Conservation (phyloP, 2,329 filamentous ascomycete species). For the Penicillium sp. region DNA sequence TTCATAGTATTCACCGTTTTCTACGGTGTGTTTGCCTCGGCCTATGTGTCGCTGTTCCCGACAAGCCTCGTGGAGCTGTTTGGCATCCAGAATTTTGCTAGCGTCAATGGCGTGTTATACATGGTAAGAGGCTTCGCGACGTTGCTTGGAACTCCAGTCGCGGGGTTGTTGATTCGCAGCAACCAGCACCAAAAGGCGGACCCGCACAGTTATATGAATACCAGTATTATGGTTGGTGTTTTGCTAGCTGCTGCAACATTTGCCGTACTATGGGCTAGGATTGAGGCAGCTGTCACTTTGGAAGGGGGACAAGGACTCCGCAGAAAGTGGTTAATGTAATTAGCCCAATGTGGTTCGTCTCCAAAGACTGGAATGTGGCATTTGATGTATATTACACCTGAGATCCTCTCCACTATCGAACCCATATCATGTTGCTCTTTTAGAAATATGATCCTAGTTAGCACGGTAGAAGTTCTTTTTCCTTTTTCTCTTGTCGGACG, state of each 20-base stretch:
- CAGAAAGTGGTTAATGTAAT: conserved; percentile 18
- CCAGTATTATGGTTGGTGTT: conserved; percentile 23
- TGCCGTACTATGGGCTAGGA: conserved; percentile 24
- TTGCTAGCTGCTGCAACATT: conserved; percentile 22
- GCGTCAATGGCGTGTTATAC: conserved; percentile 39
- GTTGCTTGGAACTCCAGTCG: conserved; percentile 36
- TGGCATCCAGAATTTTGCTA: conserved; percentile 36
- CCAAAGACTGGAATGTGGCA: too few relatives aligned
- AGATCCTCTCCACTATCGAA: background rate
- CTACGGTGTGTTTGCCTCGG: conserved; percentile 37
- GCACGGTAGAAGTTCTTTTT: too few relatives aligned
- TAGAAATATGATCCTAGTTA: too few relatives aligned
- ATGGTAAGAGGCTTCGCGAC: conserved; percentile 38
- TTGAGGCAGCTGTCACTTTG: conserved; percentile 19
- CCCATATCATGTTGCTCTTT: too few relatives aligned
- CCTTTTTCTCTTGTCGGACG: too few relatives aligned
- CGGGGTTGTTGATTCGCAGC: conserved; percentile 27
- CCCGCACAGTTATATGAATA: conserved; percentile 21
- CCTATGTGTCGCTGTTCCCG: conserved; percentile 40
- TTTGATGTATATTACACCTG: too few relatives aligned
- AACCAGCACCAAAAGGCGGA: conserved; percentile 3
- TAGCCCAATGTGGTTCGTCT: background rate
- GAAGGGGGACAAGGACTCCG: conserved; percentile 7
- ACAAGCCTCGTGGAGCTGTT: conserved; percentile 39
- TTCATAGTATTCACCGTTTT: conserved; percentile 31